A percentile compares a stretch with the other conserved stretches of the same genome.
Conservation (phyloP, 371 early-diverging fungal species). For the Actinomucor elegans region DNA sequence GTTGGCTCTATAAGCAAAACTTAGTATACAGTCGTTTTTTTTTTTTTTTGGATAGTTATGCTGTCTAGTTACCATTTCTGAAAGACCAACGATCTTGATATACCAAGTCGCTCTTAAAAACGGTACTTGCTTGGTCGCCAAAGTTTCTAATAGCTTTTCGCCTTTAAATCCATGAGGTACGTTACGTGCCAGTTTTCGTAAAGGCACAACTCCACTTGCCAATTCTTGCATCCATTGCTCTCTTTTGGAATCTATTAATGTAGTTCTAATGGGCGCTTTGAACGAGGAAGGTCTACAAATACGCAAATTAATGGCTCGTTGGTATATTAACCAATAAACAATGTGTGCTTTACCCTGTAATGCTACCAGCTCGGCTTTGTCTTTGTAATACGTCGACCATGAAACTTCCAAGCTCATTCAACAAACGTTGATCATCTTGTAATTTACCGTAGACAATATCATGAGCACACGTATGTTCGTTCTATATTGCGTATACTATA, state of each 20-base stretch:
- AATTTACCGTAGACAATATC: conserved; percentile 52
- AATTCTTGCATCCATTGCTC: conserved; percentile 65
- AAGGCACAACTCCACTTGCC: conserved; percentile 51
- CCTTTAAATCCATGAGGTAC: conserved; percentile 70
- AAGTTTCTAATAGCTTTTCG: conserved; percentile 61
- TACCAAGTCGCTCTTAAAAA: conserved; percentile 76
- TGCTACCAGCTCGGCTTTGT: conserved; percentile 48
- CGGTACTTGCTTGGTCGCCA: conserved; percentile 64
- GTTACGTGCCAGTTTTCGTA: conserved; percentile 58
- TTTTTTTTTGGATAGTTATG: background rate
- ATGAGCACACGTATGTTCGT: conserved; percentile 52
- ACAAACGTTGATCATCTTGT: conserved; percentile 50
- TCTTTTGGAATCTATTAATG: conserved; percentile 55
- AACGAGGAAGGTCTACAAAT: conserved; percentile 50
- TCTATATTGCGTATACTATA: conserved; percentile 31
- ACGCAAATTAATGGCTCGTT: background rate
- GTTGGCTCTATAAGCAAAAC: conserved; percentile 26
- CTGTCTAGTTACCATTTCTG: conserved; percentile 54
- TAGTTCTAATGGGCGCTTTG: conserved; percentile 56
- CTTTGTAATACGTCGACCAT: conserved; percentile 61
- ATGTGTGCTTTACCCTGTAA: conserved; percentile 55
- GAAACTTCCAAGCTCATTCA: conserved; percentile 55
- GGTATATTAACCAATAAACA: no score
- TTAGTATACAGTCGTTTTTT: background rate
- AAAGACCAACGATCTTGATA: conserved; percentile 65